A percentile compares a stretch with the other conserved stretches of the same genome.
Evolutionary conservation across 2,329 filamentous ascomycete species (phyloP).

Genomic region (Dothistroma pini): DNA sequence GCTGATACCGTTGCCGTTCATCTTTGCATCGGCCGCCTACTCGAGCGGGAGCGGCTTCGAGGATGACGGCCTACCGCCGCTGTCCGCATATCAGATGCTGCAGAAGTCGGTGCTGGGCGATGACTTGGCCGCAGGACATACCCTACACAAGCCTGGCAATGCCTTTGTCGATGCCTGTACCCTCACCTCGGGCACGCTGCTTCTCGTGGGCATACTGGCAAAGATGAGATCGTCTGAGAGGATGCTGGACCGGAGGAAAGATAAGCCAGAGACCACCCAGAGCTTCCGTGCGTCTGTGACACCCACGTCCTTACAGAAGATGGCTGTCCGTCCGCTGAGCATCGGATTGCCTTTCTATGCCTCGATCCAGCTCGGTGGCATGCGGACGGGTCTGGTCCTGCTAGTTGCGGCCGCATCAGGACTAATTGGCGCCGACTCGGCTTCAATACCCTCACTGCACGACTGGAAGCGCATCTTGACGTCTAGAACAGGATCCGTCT

Average conservation of each 20-base stretch:
- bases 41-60: constrained; percentile 29
- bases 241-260: constrained; percentile 32
- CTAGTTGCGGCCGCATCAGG: constrained; percentile 47
- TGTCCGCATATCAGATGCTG: constrained; percentile 31
- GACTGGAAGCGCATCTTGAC: constrained; percentile 35
- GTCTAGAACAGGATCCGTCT: constrained; percentile 37
- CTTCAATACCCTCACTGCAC: constrained; percentile 15
- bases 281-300: constrained; percentile 15
- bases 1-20: constrained; percentile 48
- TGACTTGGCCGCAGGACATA: constrained; percentile 11
- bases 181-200: constrained; percentile 45
- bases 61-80: constrained; percentile 27
- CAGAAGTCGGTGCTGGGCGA: constrained; percentile 27
- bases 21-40: constrained; percentile 47
- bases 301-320: constrained; percentile 13
- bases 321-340: constrained; percentile 24
- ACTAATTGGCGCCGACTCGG: constrained; percentile 34
- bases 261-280: constrained; percentile 18
- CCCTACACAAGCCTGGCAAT: constrained; percentile 15
- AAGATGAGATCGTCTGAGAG: constrained; percentile 31
- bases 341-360: constrained; percentile 54
- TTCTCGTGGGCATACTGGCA: constrained; percentile 43
- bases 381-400: constrained; percentile 51
- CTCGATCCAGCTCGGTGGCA: constrained; percentile 52
- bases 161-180: constrained; percentile 44